These are phyloP conservation scores for Phytophthora ohioensis DNA, from an alignment of 352 stramenopile genomes.

Conservation along the genomic window DNA sequence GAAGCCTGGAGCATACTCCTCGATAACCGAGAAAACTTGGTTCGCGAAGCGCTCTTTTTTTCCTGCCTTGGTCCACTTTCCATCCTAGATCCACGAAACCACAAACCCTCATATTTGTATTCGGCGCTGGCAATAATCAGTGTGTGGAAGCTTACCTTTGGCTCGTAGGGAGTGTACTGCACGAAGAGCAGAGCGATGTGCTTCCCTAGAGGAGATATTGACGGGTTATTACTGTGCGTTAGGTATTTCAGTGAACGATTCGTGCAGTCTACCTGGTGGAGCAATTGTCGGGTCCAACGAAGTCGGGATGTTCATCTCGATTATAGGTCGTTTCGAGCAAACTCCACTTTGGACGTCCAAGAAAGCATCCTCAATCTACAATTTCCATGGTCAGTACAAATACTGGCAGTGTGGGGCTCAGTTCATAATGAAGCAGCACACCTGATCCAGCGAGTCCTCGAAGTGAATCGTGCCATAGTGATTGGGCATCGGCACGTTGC, in stretches of 20 bases:
- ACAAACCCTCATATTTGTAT: not conserved
- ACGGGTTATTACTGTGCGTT: not conserved
- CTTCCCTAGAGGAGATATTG: slow-evolving; percentile 55
- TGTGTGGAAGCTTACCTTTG: slow-evolving; percentile 52
- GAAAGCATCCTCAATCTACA: slow-evolving; percentile 90
- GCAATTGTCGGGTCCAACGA: slow-evolving; percentile 84
- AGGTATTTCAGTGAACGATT: not conserved
- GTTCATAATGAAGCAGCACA: slow-evolving; percentile 14
- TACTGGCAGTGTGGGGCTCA: slow-evolving; percentile 7
- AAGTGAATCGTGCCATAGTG: slow-evolving; percentile 93
- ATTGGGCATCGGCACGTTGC: slow-evolving; percentile 70
- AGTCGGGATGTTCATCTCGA: slow-evolving; percentile 94
- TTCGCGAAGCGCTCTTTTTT: slow-evolving; percentile 87
- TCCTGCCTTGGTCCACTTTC: slow-evolving; percentile 73
- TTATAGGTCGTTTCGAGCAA: slow-evolving; percentile 78
- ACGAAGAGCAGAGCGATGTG: slow-evolving; percentile 92
- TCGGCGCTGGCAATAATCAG: not conserved
- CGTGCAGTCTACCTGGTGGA: slow-evolving; percentile 52
- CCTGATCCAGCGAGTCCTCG: slow-evolving; percentile 77
- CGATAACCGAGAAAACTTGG: slow-evolving; percentile 88
- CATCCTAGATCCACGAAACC: slow-evolving; percentile 49
- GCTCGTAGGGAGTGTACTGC: slow-evolving; percentile 91
- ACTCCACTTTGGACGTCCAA: slow-evolving; percentile 80
- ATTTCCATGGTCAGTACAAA: not conserved
- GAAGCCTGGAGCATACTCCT: slow-evolving; percentile 90